Conservation (phyloP, 371 early-diverging fungal species). For the Mortierella sp. region DNA sequence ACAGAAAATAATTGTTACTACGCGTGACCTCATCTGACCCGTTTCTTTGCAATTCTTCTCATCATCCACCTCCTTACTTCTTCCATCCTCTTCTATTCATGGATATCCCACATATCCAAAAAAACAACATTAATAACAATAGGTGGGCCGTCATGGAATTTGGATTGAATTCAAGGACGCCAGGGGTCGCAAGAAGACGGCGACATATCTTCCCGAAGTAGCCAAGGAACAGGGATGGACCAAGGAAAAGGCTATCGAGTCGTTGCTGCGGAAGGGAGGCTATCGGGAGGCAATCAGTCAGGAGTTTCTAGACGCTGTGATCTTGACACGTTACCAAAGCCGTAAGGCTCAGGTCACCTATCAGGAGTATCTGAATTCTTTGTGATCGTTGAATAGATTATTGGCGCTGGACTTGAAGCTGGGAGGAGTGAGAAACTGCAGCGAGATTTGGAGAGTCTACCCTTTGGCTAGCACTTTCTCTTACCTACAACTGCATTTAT, state of each 20-base stretch:
- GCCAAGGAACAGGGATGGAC: conserved; percentile 85
- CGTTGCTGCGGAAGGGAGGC: conserved; percentile 90
- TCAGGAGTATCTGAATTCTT: conserved; percentile 67
- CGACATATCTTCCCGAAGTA: conserved; percentile 96
- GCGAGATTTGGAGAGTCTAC: too few relatives aligned
- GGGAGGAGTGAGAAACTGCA: too few relatives aligned
- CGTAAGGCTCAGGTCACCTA: conserved; percentile 76
- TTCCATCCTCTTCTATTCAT: not conserved
- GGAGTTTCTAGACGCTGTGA: conserved; percentile 65
- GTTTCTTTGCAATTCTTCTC: not conserved
- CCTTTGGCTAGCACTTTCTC: too few relatives aligned
- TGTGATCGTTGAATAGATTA: not conserved
- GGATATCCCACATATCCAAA: not conserved
- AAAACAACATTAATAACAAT: not conserved
- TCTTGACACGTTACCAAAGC: conserved; percentile 89
- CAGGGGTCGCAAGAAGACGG: conserved; percentile 71
- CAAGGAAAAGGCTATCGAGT: conserved; percentile 85
- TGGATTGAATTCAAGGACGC: conserved; percentile 85
- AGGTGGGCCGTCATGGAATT: conserved; percentile 91
- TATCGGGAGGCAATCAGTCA: conserved; percentile 74
- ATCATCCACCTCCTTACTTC: not conserved
- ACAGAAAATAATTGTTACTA: not conserved
- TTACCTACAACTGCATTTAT: too few relatives aligned
- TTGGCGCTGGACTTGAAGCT: too few relatives aligned
- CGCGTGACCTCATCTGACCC: conserved; percentile 9